A percentile compares a stretch with the other conserved stretches of the same genome.
These are phyloP conservation scores for Penicillium parvum DNA, from an alignment of 495 filamentous ascomycete genomes.

Conservation along the genomic window DNA sequence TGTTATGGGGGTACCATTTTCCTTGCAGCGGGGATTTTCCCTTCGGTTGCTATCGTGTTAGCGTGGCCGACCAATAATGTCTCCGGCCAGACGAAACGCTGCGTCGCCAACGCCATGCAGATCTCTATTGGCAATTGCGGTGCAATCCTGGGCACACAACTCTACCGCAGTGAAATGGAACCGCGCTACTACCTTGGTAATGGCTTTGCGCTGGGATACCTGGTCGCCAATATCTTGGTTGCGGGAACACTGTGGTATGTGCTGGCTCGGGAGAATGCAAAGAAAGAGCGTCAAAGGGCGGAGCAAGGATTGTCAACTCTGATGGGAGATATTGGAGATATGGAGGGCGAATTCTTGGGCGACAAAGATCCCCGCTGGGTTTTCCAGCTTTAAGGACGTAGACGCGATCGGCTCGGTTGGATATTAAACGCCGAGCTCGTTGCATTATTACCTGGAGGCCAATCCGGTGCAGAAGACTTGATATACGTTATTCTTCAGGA, in stretches of 20 bases:
- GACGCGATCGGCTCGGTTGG: too few relatives aligned
- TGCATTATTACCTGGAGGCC: too few relatives aligned
- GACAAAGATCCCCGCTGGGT: constrained; percentile 67
- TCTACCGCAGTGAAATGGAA: constrained; percentile 55
- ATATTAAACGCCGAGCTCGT: too few relatives aligned
- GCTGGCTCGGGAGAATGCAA: constrained; percentile 55
- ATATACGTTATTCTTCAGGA: too few relatives aligned
- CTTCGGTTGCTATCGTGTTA: constrained; percentile 67
- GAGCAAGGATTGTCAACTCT: constrained; percentile 43
- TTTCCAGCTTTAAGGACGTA: constrained; percentile 59
- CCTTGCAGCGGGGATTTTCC: constrained; percentile 69
- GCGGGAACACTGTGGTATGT: constrained; percentile 51
- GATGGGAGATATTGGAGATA: constrained; percentile 31
- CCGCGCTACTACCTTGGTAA: constrained; percentile 66
- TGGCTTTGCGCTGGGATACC: constrained; percentile 61
- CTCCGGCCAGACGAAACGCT: constrained; percentile 71
- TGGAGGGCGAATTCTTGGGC: constrained; percentile 46
- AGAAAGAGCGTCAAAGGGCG: constrained; percentile 37
- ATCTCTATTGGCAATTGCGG: constrained; percentile 76
- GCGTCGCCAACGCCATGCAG: constrained; percentile 76
- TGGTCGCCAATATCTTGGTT: constrained; percentile 55
- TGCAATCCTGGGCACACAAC: constrained; percentile 63
- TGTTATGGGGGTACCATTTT: constrained; percentile 70
- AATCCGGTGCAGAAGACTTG: too few relatives aligned
- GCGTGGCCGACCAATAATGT: constrained; percentile 83